phyloP scores from a whole-genome alignment of 306 rosid genomes.

The Acmispon strigosus region DNA sequence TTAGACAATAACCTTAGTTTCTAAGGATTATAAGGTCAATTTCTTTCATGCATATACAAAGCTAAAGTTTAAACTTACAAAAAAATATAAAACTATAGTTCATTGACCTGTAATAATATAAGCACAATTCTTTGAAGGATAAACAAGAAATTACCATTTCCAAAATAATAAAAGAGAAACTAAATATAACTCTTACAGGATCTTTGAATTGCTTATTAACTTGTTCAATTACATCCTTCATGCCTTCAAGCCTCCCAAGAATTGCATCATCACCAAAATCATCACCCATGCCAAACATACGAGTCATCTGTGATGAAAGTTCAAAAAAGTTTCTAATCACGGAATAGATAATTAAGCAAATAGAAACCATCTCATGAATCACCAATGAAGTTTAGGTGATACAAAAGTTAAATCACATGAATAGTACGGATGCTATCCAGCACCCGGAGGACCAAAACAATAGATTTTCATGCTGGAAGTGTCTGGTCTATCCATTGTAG shows the following conservation, averaged over 20 bases:
- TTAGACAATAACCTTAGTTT: neutral
- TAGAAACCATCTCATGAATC: neutral
- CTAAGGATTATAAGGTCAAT: neutral
- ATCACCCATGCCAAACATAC: slow-evolving; percentile 87
- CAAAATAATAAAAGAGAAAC: slow-evolving; percentile 13
- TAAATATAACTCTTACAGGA: slow-evolving; percentile 55
- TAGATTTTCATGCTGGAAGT: neutral
- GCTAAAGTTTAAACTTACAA: neutral
- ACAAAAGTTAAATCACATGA: neutral
- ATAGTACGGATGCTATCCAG: neutral
- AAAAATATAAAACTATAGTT: neutral
- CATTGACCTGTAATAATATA: neutral
- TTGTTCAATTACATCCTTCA: slow-evolving; percentile 94
- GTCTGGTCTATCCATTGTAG: neutral
- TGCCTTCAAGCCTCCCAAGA: slow-evolving; percentile 89
- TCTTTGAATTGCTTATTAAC: slow-evolving; percentile 92
- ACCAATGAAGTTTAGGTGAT: slow-evolving; percentile 9
- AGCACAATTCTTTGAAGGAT: neutral
- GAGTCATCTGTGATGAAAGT: slow-evolving; percentile 59
- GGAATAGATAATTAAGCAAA: neutral
- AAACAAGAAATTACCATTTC: neutral
- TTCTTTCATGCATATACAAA: neutral
- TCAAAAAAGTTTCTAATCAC: neutral
- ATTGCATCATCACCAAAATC: slow-evolving; percentile 95
- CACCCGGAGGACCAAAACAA: neutral